Base-by-base conservation (phyloP, 345 rosid species). In the Salix purpurea region DNA sequence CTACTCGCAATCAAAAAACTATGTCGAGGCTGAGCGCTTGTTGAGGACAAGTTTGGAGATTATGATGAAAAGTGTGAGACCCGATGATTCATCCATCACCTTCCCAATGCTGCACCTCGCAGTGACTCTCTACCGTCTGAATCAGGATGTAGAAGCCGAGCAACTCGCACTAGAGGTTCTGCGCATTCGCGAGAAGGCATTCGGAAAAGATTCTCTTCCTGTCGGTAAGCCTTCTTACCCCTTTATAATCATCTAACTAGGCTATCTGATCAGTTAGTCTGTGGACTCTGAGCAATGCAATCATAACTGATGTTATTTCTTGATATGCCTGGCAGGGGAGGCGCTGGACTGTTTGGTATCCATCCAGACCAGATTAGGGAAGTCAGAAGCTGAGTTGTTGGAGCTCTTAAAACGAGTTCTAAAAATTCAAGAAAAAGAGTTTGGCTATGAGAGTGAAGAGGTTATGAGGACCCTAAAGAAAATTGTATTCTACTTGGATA, bases 71-170 rank as follows among this genome's bases (percentile, higher is more conserved):
- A 79, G 87, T 0, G 83, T 83, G 32, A 84, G 88, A 15, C 90
- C 89, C 13, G 94, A 87, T 4, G 93, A 90, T 86, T 95, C 85
- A 69, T 90, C 97, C 62, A 80, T 92, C 84, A 85, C 89, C 56
- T 89, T 88, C 77, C 93, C 97, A 15, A 91, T 91, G 97, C 78
- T 94, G 60, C 84, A 87, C 78, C 95, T 91, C 66, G 95, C 94
- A 6, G 87, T 88, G 52, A 89, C 91, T 72, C 95, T 94, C 77
- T 91, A 89, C 83, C 88, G 89, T 54, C 73, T 90, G 69, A 85
- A 86, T 69, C 84, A 87, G 19, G 89, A 89, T 77, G 91, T 87
- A 62, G 98, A 92, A 86, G 98, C 98, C 6, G 96, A 94, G 69
- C 73, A 79, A 77, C 46, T 88, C 39, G 88, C 94, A 14, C 79